Base-by-base conservation (phyloP, 2,329 filamentous ascomycete genomes). In the Alternaria angustiovoidea region DNA sequence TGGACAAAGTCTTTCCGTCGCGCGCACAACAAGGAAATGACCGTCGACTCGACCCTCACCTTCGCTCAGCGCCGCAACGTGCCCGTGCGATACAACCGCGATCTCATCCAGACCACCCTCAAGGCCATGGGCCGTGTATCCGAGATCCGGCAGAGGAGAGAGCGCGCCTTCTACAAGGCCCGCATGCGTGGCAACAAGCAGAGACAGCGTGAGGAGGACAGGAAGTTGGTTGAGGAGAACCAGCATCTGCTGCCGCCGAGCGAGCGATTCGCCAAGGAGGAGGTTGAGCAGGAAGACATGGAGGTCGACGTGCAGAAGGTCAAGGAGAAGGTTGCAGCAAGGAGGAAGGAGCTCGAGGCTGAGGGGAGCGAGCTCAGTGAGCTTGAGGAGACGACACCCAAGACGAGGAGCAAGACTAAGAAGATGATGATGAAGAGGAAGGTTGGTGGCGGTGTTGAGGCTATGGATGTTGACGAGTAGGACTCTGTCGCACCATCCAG, bases 51-150 rank as follows among this genome's bases (percentile, higher is more conserved):
- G 74, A 97, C 94, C 32, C 89, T 99, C 62, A 91, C 93, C 76
- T 97, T 98, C 82, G 91, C 92, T 64, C 91, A 93, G 69, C 91
- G 93, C 77, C 91, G 95, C 84, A 97, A 99, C 85, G 88, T 96
- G 32, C 95, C 95, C 68, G 88, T 96, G 63, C 92, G 94, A 77
- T 99, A 99, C 88, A 92, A 97, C 87, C 90, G 95, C 80, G 92
- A 96, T 71, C 88, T 97, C 66, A 89, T 97, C 66, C 86, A 87
- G 71, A 93, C 91, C 75, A 98, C 95, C 16, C 86, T 98, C 80
- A 88, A 91, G 77, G 94, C 94, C 69, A 99, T 99, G 93, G 86
- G 92, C 81, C 88, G 94, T 66, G 90, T 98, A 72, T 85, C 87
- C 73, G 94, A 97, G 84, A 94, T 98, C 81, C 86, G 93, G 55